Conservation (phyloP, 1,139 yeast genomes). For the Pichia sp. region DNA sequence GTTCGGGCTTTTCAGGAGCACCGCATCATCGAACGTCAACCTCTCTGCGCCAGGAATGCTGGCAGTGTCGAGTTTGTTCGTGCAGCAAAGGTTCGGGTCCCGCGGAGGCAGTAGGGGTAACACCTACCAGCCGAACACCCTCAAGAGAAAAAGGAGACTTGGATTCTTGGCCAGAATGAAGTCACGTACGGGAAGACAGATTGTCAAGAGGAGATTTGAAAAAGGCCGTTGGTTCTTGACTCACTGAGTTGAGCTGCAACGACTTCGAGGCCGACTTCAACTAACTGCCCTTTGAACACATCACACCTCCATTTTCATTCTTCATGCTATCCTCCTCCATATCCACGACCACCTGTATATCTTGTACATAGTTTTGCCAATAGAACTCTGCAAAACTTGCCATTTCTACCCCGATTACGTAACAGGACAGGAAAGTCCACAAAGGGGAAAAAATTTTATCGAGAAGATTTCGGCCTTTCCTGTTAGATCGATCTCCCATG, state of each 20-base stretch:
- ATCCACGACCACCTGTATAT: neutral
- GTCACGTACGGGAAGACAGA: constrained; percentile 73
- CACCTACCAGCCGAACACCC: constrained; percentile 89
- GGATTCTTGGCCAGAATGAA: constrained; percentile 90
- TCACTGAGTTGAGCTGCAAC: constrained; percentile 43
- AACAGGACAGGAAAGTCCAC: too few relatives aligned
- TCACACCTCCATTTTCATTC: neutral
- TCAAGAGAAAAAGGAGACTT: constrained; percentile 82
- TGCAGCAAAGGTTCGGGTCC: constrained; percentile 39
- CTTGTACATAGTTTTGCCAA: neutral
- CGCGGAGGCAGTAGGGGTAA: constrained; percentile 88
- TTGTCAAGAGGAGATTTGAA: constrained; percentile 70
- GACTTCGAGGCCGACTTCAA: neutral
- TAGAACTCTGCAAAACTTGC: neutral
- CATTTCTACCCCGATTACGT: neutral
- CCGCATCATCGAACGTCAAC: constrained; percentile 1
- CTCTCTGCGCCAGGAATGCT: constrained; percentile 17
- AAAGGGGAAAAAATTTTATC: too few relatives aligned
- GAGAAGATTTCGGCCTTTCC: too few relatives aligned
- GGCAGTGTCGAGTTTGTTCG: constrained; percentile 17
- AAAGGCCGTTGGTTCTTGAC: constrained; percentile 95
- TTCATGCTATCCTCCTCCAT: neutral
- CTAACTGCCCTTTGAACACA: neutral
- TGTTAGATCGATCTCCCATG: too few relatives aligned
- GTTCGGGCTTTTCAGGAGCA: neutral